These are phyloP conservation scores for Blastocystis hominis DNA, from an alignment of 352 stramenopile species.

Conservation along the genomic window DNA sequence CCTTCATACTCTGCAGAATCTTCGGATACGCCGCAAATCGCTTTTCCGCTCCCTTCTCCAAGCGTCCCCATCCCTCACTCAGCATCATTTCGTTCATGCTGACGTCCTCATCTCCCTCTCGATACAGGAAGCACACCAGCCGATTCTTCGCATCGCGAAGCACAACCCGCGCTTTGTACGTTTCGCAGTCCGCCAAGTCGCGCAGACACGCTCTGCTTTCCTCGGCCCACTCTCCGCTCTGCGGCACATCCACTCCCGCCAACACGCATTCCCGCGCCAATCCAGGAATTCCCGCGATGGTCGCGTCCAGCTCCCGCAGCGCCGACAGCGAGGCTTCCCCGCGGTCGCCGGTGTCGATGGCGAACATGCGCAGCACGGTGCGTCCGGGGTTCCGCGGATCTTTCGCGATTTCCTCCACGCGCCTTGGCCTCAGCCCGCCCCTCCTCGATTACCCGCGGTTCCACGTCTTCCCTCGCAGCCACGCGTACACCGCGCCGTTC, in stretches of 20 bases:
- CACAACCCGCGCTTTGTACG: conserved; percentile 69
- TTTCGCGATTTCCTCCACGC: conserved; percentile 61
- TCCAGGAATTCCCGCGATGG: conserved; percentile 76
- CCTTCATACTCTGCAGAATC: conserved; percentile 74
- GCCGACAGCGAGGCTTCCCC: conserved; percentile 72
- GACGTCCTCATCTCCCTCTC: conserved; percentile 63
- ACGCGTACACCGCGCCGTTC: background rate
- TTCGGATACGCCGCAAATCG: conserved; percentile 60
- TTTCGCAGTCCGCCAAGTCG: conserved; percentile 79
- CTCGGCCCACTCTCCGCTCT: conserved; percentile 76
- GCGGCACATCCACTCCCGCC: conserved; percentile 73
- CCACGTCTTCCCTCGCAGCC: background rate
- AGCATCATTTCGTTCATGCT: conserved; percentile 79
- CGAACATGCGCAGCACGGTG: conserved; percentile 64
- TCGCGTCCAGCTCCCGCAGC: conserved; percentile 78
- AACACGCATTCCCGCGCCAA: conserved; percentile 75
- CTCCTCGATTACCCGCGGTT: background rate
- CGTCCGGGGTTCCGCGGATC: conserved; percentile 61
- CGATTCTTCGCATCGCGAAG: conserved; percentile 69
- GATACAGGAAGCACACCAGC: conserved; percentile 70
- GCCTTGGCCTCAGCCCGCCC: background rate
- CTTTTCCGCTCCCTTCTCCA: conserved; percentile 68
- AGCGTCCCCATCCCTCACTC: conserved; percentile 67
- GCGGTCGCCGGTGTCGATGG: conserved; percentile 89
- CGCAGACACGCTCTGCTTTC: conserved; percentile 78